These are phyloP conservation scores for Ottelia alismoides DNA, from an alignment of 106 monocot genomes.

Conservation along the genomic window DNA sequence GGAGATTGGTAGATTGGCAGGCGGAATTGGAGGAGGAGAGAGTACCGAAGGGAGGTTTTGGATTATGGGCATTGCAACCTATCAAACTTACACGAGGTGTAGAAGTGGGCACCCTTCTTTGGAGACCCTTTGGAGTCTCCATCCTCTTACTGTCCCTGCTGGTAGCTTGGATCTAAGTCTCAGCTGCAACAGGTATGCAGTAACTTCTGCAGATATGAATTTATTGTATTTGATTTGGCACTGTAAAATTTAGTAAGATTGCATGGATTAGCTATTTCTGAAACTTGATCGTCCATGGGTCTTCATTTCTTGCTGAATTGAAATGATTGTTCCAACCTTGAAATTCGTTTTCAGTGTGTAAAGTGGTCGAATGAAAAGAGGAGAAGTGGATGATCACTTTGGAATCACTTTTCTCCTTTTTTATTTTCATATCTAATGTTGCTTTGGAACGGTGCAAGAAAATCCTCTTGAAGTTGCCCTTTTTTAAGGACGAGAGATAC, in stretches of 20 bases:
- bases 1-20: constrained; percentile 64
- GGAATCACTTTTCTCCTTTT: neutral
- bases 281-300: neutral
- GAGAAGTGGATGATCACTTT: no score
- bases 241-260: neutral
- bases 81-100: constrained; percentile 52
- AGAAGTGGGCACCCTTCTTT: constrained; percentile 47
- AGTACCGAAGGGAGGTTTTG: constrained; percentile 30
- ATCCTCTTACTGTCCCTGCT: constrained; percentile 33
- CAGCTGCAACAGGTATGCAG: constrained; percentile 34
- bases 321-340: neutral
- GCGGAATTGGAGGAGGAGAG: constrained; percentile 9
- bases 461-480: neutral
- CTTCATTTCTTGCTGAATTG: neutral
- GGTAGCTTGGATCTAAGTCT: constrained; percentile 47
- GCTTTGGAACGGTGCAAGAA: neutral
- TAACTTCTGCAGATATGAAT: neutral
- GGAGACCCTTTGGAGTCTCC: constrained; percentile 48
- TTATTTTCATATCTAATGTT: neutral
- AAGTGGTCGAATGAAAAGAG: no score
- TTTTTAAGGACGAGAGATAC: neutral
- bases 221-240: neutral
- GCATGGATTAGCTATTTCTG: neutral
- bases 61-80: constrained; percentile 46
- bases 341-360: neutral